Evolutionary conservation across 1,139 yeast species (phyloP), one percentile per base, ranked within the genome.

Genomic region (Nadsonia commutata): DNA sequence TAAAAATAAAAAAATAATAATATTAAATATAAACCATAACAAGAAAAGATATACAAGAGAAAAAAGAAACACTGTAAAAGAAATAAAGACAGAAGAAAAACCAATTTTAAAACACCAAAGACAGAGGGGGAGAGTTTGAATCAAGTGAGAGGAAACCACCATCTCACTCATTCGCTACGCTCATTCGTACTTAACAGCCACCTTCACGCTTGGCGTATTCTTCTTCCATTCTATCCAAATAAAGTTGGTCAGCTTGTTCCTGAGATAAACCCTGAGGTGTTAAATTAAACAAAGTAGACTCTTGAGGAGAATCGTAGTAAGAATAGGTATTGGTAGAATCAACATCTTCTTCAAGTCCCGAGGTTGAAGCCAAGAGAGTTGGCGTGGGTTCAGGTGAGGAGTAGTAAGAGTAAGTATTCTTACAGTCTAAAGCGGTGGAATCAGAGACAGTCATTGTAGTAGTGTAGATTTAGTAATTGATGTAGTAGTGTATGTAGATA

Each of bases 161-260:
- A 31, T 18, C 11, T 17, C 22, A 40, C 18, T 20, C 13, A 16
- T 18, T n/a, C 13, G 11, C 8, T 17, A n/a, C n/a, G n/a, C n/a
- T n/a, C n/a, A n/a, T n/a, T n/a, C n/a, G 11, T 11, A 17, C 17
- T 36, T 36, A 52, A 6, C 56, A 55, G 3, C 56, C 56, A 22
- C 56, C 56, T 40, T 53, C 56, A 19, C 55, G 50, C 48, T 53
- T 53, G 45, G 56, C 56, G 40, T 53, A 53, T 37, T 53, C 56
- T 23, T 51, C 55, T 45, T 53, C 54, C 43, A 52, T 52, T 21
- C 51, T 44, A 43, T 52, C 55, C 27, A 47, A 46, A 40, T 52
- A 52, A 27, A 45, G 40, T 20, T 42, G 45, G 20, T 45, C 50
- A 17, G 49, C 46, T 43, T 39, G 42, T 36, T 40, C 42, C 40